These are phyloP conservation scores for Debaryomyces coudertii DNA, from an alignment of 1,139 yeast genomes.

Conservation along the genomic window DNA sequence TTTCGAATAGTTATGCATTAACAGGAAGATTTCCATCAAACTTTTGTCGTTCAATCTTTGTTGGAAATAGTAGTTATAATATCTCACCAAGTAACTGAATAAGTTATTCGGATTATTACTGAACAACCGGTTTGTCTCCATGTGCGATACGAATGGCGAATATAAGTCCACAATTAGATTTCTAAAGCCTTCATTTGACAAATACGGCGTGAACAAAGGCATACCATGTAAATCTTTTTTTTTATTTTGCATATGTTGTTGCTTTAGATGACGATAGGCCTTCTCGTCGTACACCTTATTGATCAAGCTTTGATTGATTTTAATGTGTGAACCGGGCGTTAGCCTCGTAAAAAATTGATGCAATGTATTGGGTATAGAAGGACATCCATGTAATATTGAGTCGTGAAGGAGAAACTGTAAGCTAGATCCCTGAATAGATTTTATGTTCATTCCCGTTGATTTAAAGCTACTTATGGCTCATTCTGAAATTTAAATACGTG, in stretches of 20 bases:
- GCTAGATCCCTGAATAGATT: background rate
- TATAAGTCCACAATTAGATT: conserved; percentile 1
- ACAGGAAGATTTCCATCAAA: background rate
- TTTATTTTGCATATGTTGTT: conserved; percentile 1
- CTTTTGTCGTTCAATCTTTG: background rate
- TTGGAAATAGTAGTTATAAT: conserved; percentile 1
- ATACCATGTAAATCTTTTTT: background rate
- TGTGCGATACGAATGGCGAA: conserved; percentile 1
- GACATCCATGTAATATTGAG: conserved; percentile 6
- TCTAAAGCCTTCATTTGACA: background rate
- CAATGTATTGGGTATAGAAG: conserved; percentile 1
- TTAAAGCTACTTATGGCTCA: background rate
- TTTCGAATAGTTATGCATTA: background rate
- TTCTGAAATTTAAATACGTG: background rate
- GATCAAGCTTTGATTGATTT: conserved; percentile 1
- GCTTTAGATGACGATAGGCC: conserved; percentile 2
- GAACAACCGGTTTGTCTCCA: background rate
- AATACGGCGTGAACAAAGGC: conserved; percentile 4
- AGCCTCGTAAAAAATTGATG: conserved; percentile 1
- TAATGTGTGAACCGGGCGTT: background rate
- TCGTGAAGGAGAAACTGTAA: conserved; percentile 6
- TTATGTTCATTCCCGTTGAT: background rate
- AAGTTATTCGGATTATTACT: background rate
- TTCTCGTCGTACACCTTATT: background rate
- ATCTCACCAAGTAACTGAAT: conserved; percentile 3